These are phyloP conservation scores for Collybia mongolica DNA, from an alignment of 768 basidiomycete genomes.

Conservation along the genomic window DNA sequence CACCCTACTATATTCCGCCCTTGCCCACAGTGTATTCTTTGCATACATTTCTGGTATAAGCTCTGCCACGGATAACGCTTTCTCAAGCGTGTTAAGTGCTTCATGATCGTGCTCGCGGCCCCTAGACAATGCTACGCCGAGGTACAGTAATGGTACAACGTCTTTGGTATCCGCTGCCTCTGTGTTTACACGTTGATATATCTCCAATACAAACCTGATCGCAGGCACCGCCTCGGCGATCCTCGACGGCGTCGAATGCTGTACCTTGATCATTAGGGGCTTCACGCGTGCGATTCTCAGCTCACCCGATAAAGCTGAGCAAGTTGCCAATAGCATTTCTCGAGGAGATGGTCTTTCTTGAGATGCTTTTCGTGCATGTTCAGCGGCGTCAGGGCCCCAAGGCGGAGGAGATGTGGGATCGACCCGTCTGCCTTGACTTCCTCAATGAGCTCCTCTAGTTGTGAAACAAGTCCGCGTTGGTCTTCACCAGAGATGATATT, in stretches of 20 bases:
- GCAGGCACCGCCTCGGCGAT: slow-evolving; percentile 10
- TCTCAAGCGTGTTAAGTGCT: slow-evolving; percentile 6
- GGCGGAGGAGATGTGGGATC: no score
- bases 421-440: no score
- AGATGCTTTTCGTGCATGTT: no score
- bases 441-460: no score
- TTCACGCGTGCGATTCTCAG: no score
- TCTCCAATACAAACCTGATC: slow-evolving; percentile 6
- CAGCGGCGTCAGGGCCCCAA: no score
- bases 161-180: background rate
- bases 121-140: slow-evolving; percentile 8
- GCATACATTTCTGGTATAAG: background rate
- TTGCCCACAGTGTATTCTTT: slow-evolving; percentile 9
- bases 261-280: no score
- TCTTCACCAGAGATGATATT: no score
- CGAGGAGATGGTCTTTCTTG: no score
- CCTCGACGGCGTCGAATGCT: slow-evolving; percentile 9
- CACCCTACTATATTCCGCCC: slow-evolving; percentile 5
- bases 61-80: slow-evolving; percentile 1
- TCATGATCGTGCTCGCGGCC: slow-evolving; percentile 7
- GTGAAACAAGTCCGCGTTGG: no score
- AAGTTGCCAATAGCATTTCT: no score
- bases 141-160: slow-evolving; percentile 8
- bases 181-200: background rate
- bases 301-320: no score